These are phyloP conservation scores for Talaromyces marneffei DNA, from an alignment of 2,329 filamentous ascomycete species.

Conservation along the genomic window DNA sequence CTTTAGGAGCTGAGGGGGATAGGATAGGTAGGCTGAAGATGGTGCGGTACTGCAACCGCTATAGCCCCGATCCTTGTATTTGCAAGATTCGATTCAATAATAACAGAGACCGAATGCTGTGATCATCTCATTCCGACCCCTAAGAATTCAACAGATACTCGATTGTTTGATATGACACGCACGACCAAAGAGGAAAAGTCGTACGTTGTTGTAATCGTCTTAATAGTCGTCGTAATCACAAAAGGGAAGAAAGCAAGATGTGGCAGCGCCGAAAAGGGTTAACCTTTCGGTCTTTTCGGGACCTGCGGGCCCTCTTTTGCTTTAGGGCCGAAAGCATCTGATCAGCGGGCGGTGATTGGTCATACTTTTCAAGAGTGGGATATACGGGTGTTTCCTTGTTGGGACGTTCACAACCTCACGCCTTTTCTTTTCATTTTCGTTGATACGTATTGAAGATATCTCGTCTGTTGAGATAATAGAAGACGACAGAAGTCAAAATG, in stretches of 20 bases:
- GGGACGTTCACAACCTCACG: not conserved
- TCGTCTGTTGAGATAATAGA: not conserved
- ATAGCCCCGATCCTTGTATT: too few relatives aligned
- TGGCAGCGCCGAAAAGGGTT: slow-evolving; percentile 1
- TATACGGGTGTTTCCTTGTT: not conserved
- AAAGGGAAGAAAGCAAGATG: not conserved
- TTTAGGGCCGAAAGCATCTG: not conserved
- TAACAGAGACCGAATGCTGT: not conserved
- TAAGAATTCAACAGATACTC: not conserved
- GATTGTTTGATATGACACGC: not conserved
- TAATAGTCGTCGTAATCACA: not conserved
- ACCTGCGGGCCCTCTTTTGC: not conserved
- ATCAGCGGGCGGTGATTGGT: not conserved
- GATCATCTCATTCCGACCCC: not conserved
- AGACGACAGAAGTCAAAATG: not conserved
- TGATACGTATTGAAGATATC: too few relatives aligned
- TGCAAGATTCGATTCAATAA: too few relatives aligned
- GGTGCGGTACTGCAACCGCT: not conserved
- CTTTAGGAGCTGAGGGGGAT: not conserved
- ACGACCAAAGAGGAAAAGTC: not conserved
- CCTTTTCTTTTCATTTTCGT: not conserved
- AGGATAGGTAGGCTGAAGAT: not conserved
- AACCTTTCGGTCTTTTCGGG: not conserved
- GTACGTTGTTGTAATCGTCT: not conserved
- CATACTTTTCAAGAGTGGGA: not conserved